phyloP scores from a whole-genome alignment of 1,284 basidiomycete genomes.

The Puccinia polysora region DNA sequence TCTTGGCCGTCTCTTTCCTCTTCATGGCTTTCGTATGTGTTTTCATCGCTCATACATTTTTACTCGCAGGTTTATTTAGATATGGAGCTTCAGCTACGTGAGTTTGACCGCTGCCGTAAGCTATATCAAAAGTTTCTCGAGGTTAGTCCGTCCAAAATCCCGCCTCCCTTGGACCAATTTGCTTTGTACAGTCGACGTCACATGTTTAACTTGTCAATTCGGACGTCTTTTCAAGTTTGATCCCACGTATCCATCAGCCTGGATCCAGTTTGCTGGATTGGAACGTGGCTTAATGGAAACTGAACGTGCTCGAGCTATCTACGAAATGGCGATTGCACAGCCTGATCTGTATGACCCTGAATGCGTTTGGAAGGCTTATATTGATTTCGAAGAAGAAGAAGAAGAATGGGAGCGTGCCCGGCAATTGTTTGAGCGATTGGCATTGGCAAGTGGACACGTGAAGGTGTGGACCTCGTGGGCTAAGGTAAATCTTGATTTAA shows the following conservation, averaged over 20 bases:
- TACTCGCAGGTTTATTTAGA: slow-evolving; percentile 94
- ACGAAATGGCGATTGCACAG: slow-evolving; percentile 89
- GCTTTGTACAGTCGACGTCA: background rate
- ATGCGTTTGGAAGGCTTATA: slow-evolving; percentile 88
- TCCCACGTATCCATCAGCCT: slow-evolving; percentile 79
- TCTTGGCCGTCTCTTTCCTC: background rate
- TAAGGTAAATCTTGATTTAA: slow-evolving; percentile 59
- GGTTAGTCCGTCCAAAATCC: slow-evolving; percentile 55
- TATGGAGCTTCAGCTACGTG: slow-evolving; percentile 69
- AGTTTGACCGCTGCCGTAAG: slow-evolving; percentile 87
- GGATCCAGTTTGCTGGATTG: slow-evolving; percentile 96
- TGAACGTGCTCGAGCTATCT: slow-evolving; percentile 85
- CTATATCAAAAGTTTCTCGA: slow-evolving; percentile 93
- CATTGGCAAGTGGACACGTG: slow-evolving; percentile 83
- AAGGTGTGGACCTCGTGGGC: slow-evolving; percentile 59
- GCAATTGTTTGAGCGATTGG: slow-evolving; percentile 81
- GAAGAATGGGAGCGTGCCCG: slow-evolving; percentile 81
- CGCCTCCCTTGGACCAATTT: background rate
- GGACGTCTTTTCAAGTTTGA: slow-evolving; percentile 60
- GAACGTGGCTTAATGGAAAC: slow-evolving; percentile 89
- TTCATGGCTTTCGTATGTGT: too few relatives aligned
- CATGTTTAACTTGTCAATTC: background rate
- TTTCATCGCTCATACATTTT: slow-evolving; percentile 53
- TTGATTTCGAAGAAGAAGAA: slow-evolving; percentile 93
- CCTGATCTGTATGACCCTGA: slow-evolving; percentile 94